Evolutionary conservation across 2,329 filamentous ascomycete genomes (phyloP), one percentile per base, ranked within the genome.

Genomic region (Hortaea werneckii): DNA sequence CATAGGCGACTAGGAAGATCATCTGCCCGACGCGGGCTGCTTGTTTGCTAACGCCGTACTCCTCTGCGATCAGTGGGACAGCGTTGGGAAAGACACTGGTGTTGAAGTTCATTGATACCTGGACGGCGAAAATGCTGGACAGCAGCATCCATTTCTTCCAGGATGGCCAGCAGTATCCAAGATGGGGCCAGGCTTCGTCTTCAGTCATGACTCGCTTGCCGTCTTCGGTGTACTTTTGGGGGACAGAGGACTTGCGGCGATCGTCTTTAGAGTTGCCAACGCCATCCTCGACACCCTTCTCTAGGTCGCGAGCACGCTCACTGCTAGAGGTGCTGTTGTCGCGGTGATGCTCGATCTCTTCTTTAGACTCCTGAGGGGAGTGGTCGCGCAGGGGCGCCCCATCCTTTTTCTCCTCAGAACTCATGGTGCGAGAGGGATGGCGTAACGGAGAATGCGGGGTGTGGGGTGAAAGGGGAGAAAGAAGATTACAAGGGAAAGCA

Each of bases 1-100:
- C 86, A 62, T 94, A 92, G 2, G 81, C 65, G 42, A 92, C 75
- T 34, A 94, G 67, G 67, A 90, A 92, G 51, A 88, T 78, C 67
- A 85, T 82, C 48, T 85, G 83, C 60, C 86, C 86, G 46, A 78
- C 76, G 44, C 85, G 78, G 4, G 82, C 85, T 4, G 76, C 79
- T 62, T 87, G 83, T 28, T 70, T 68, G 50, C 79, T 83, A 50
- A 90, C 80, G 40, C 67, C 54, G 53, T 85, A 92, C 50, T 87
- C 75, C 20, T 81, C 69, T 0, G 76, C 70, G 46, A 77, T 67
- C n/a, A 64, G 65, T 3, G 51, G 52, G 42, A 87, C 32, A 30
- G 45, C 45, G 10, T 35, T 38, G 13, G 71, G 66, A 50, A 73
- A 77, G 44, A 76, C 64, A 6, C 70, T 70, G 0, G 74, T 70